Base-by-base conservation (phyloP, 192 early-diverging fungal species). In the Podila epicladia region DNA sequence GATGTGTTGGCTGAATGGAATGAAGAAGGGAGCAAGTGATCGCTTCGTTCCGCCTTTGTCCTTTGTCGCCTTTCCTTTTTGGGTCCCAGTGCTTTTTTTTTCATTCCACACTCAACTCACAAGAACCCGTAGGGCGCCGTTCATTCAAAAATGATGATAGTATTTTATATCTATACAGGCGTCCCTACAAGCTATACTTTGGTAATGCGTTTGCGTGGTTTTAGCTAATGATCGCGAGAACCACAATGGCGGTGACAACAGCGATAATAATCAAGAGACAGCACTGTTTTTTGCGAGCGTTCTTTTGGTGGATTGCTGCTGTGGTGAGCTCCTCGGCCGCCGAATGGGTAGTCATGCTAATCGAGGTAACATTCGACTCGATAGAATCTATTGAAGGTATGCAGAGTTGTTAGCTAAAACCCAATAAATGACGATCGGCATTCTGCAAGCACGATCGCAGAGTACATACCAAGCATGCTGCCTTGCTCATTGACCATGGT, bases 401-500 rank as follows among this genome's bases (percentile, higher is more conserved):
- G 55, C 19, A 24, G 20, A 15, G 31, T 58, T 45, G 35, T 41
- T 65, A 22, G 67, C 35, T 37, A 60, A 45, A 17, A 3, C 11
- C 11, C 17, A 12, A 45, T 12, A 2, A 45, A 15, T 15, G 3
- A 15, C 15, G 3, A 45, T 45, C 8, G 15, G 13, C 41, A 45
- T 15, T 17, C 41, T 37, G 35, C 6, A 45, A 45, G 15, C 41
- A 45, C 1, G 26, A 24, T 22, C 17, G 5, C n/a, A 22, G 8
- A 55, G 2, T 26, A 78, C 87, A 65, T 87, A 96, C 95, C 91
- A 12, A 99, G 84, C 72, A 95, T 89, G 66, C 92, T 93, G 72
- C 96, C 94, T 88, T 99, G 98, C 79, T 99, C 97, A 31, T 95
- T 94, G n/a, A 99, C 97, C 69, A 99, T 89, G 5, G 96, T 97